phyloP scores from a whole-genome alignment of 257 asterid genomes.

The Cinchona pubescens region DNA sequence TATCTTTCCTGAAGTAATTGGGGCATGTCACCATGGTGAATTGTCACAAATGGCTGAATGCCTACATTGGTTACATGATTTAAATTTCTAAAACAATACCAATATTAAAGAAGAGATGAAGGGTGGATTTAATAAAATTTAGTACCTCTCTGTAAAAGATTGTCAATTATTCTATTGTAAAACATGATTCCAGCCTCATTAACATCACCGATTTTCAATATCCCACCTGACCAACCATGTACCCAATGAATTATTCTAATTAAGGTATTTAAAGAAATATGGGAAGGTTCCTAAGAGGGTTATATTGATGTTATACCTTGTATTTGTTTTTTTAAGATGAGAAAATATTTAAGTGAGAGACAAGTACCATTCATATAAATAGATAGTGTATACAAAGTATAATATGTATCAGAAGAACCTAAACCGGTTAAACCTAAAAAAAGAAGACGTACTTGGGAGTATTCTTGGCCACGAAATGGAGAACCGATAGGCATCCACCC shows the following conservation, averaged over 20 bases:
- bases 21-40: no score
- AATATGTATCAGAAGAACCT: no score
- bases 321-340: no score
- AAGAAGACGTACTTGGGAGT: constrained; percentile 58
- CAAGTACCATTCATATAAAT: no score
- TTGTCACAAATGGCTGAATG: constrained; percentile 36
- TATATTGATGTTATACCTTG: no score
- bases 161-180: constrained; percentile 54
- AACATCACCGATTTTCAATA: constrained; percentile 44
- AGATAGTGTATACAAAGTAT: no score
- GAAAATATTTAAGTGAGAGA: no score
- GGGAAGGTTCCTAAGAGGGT: no score
- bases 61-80: constrained; percentile 14
- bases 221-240: constrained; percentile 53
- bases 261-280: neutral
- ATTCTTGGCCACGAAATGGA: constrained; percentile 86
- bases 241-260: neutral
- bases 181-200: constrained; percentile 47
- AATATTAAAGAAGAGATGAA: neutral
- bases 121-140: neutral
- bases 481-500: constrained; percentile 60
- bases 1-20: no score
- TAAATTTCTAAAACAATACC: neutral
- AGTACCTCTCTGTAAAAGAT: constrained; percentile 53
- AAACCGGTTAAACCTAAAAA: neutral